Conservation (phyloP, 2,329 filamentous ascomycete genomes). For the Venturiaceae sp. region DNA sequence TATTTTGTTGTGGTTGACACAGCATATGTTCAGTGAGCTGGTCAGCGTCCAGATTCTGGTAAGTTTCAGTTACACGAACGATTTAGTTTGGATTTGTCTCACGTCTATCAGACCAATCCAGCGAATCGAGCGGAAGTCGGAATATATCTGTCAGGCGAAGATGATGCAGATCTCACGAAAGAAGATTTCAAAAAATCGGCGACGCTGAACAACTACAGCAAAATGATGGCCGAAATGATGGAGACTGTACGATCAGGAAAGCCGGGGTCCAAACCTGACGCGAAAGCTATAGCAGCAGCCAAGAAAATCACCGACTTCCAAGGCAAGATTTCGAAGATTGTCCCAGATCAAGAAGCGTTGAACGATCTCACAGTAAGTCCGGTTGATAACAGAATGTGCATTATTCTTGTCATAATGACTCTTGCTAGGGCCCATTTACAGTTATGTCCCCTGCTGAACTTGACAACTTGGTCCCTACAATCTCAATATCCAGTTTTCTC, state of each 20-base stretch:
- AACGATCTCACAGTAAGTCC: background rate
- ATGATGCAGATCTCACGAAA: too few species aligned
- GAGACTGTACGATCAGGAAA: background rate
- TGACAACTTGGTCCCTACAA: slow-evolving; percentile 43
- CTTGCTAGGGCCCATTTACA: too few species aligned
- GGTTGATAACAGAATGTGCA: background rate
- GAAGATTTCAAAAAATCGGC: background rate
- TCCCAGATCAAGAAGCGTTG: too few species aligned
- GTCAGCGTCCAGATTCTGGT: too few species aligned
- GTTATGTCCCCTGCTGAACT: slow-evolving; percentile 37
- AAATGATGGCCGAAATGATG: background rate
- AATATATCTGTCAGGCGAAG: too few species aligned
- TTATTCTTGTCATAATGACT: background rate
- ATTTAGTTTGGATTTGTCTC: too few species aligned
- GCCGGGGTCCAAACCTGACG: background rate
- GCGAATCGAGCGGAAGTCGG: too few species aligned
- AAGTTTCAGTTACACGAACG: too few species aligned
- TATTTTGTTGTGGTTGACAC: background rate
- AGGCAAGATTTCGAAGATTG: background rate
- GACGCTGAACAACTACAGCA: background rate
- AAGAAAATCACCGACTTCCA: background rate
- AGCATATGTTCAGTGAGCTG: background rate
- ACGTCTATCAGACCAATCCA: too few species aligned
- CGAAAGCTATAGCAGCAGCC: background rate
- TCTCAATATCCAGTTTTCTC: slow-evolving; percentile 45